These are phyloP conservation scores for Pythium volutum DNA, from an alignment of 352 stramenopile genomes.

Conservation along the genomic window DNA sequence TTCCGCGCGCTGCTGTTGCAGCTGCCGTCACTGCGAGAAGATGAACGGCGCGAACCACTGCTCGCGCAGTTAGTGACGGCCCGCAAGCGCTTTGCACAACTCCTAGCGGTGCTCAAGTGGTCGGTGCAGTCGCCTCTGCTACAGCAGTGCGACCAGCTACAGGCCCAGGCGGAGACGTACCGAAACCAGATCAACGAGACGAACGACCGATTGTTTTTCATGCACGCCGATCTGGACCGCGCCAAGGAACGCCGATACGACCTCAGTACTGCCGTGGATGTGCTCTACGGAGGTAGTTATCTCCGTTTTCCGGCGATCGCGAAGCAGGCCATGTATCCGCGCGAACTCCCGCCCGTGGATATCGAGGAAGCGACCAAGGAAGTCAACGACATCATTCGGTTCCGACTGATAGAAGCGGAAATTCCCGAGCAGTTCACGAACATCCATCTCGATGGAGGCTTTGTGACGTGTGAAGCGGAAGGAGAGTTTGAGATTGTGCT, in stretches of 20 bases:
- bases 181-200: conserved; percentile 80
- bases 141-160: conserved; percentile 63
- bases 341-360: conserved; percentile 67
- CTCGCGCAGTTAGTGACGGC: conserved; percentile 57
- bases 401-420: conserved; percentile 76
- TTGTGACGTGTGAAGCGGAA: conserved; percentile 71
- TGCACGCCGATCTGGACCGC: conserved; percentile 78
- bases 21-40: conserved; percentile 60
- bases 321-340: conserved; percentile 66
- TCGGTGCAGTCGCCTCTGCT: conserved; percentile 80
- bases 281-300: conserved; percentile 78
- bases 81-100: conserved; percentile 70
- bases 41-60: conserved; percentile 71
- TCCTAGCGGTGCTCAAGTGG: conserved; percentile 81
- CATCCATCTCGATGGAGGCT: conserved; percentile 70
- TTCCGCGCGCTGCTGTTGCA: conserved; percentile 72
- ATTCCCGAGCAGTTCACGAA: conserved; percentile 80
- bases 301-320: conserved; percentile 69
- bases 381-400: conserved; percentile 79
- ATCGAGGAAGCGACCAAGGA: conserved; percentile 47
- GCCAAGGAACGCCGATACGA: conserved; percentile 81
- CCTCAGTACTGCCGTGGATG: conserved; percentile 74
- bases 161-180: conserved; percentile 57
- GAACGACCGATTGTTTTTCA: conserved; percentile 83
- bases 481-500: conserved; percentile 85